Evolutionary conservation across 306 rosid species (phyloP), one percentile per base, ranked within the genome.

Genomic region (Quercus berberidifolia): DNA sequence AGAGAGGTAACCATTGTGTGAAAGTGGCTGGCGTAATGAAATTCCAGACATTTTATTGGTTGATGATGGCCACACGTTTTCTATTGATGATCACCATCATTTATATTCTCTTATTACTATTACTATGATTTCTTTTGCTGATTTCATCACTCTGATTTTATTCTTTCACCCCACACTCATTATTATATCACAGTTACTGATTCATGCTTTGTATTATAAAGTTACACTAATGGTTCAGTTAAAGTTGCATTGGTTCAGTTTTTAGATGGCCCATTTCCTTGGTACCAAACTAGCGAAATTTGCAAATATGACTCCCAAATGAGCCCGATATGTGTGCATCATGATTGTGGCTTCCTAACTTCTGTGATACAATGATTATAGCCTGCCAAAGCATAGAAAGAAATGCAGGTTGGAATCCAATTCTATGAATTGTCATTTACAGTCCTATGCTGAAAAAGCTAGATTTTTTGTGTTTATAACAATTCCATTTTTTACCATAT

Each of bases 31-130:
- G 78, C 25, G 70, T 64, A 28, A 64, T 17, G 43, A 64, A 64
- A 51, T 57, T 80, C 33, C 83, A 78, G 79, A 70, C 69, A 80
- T 21, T 80, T 87, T 83, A 93, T 91, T 89, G 89, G 90, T 78
- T 72, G 81, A 91, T 93, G 84, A 93, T 91, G 93, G 79, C 86
- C 97, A 82, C 97, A 93, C 94, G 91, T 86, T 89, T 49, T 85
- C 75, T 84, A 55, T 82, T 82, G 78, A 79, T 35, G 12, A 54
- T 43, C 73, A 81, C 77, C 80, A 83, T 84, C 83, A 79, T 78
- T 81, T 69, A 33, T 79, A 88, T 84, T 85, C 81, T 72, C 85
- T 78, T 76, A 38, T 75, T 81, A 68, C 79, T 21, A 79, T 76
- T 83, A 60, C 69, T 77, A 59, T 64, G 26, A 64, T 84, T 73